Base-by-base conservation (phyloP, 2,329 filamentous ascomycete genomes). In the Epicoccum nigrum region DNA sequence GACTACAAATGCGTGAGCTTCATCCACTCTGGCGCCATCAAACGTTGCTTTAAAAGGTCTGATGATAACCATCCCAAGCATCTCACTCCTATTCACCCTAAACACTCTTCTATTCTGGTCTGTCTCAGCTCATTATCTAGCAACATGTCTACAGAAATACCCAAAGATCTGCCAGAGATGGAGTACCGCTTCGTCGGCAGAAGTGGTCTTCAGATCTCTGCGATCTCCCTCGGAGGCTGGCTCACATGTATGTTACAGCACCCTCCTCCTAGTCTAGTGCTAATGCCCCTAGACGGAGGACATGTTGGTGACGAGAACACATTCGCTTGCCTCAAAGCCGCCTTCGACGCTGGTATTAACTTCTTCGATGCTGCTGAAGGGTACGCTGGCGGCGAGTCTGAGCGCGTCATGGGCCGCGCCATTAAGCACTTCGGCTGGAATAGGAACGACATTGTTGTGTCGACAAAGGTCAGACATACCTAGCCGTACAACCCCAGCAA, bases 161-260 rank as follows among this genome's bases (percentile, higher is more conserved):
- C 60, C 17, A 46, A 53, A 30, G 57, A 67, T 23, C 58, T 76
- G 7, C 73, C 76, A 3, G 74, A 77, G 54, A 90, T 89, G 87
- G 79, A 86, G 64, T 90, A 90, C 74, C 85, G 87, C 60, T 85
- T 84, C 73, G 80, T 90, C 7, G 88, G 88, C 64, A 82, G 82
- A 31, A 87, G 86, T 13, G 88, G 88, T 45, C 80, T 92, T 15
- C 85, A 90, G 70, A 87, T 92, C 27, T 91, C 87, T 21, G 81
- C 85, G 37, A 87, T 92, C 56, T 86, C 86, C 2, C 78, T 92
- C 2, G 88, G 77, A 25, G 75, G 74, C 47, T 77, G 74, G 74
- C 78, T 92, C 44, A 91, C 88, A 1, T 90, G 49, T 47, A 28
- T 1, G 49, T 52, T 11, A n/a, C n/a, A n/a, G n/a, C n/a, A n/a